Base-by-base conservation (phyloP, 768 basidiomycete genomes). In the Pisolithus marmoratus region DNA sequence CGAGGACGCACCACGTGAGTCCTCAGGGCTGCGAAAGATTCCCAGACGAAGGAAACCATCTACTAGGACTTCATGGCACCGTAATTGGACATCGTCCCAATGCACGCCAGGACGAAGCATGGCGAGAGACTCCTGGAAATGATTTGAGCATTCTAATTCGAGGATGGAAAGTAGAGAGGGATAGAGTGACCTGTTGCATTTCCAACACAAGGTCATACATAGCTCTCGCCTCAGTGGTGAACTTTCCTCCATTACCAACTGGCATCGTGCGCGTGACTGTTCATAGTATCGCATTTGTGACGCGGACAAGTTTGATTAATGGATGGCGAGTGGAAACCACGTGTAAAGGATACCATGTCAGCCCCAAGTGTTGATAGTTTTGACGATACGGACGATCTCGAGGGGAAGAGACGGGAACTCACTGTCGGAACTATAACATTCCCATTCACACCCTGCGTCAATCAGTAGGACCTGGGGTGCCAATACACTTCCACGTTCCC, bases 381-480 rank as follows among this genome's bases (percentile, higher is more conserved):
- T 8, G 29, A 8, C 29, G 5, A 11, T 29, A 11, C 31, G 4
- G 31, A 34, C 31, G 12, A 15, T 34, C 31, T 34, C 31, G 12
- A 9, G 15, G 24, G 48, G 31, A 7, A 8, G 24, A 14, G 49
- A 45, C 12, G 6, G 3, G 24, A 14, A 65, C 66, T 73, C 68
- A 70, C 85, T 80, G 64, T 87, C 85, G 0, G 80, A 72, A 3
- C 81, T 83, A 56, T 87, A 85, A 59, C 77, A 77, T 17, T 73
- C 63, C 84, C 83, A 94, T 70, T 98, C 95, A 62, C 94, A 94
- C 0, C 94, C 94, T 1, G 95, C 95, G 60, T 98, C 95, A 55
- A 95, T 94, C 29, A 95, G 79, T 5, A 95, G 74, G 7, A 95
- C 87, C 64, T 89, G 83, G 0, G 85, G 84, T 29, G 70, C 57